A percentile compares a stretch with the other conserved stretches of the same genome.
These are phyloP conservation scores for Rhynchospora breviuscula DNA, from an alignment of 176 grass and related monocot species.

Conservation along the genomic window DNA sequence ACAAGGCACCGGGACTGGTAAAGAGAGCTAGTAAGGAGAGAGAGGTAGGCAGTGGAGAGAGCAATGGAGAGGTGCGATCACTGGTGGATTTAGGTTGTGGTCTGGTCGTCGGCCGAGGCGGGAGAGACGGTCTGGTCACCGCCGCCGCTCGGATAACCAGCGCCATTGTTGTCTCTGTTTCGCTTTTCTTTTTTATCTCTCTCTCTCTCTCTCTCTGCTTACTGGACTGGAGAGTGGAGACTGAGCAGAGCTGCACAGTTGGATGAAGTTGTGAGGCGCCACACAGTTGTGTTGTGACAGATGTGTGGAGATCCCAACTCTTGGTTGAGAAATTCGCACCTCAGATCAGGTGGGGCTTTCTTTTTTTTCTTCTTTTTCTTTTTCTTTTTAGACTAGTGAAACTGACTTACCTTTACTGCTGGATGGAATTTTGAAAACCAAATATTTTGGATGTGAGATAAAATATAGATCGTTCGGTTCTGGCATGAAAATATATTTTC, in stretches of 20 bases:
- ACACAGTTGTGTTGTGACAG: constrained; percentile 15
- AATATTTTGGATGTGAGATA: no score
- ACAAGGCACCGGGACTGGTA: constrained; percentile 20
- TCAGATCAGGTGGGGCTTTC: neutral
- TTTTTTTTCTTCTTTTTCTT: neutral
- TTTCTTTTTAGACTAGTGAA: neutral
- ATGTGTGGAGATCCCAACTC: neutral
- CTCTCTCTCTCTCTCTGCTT: neutral
- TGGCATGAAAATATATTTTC: no score
- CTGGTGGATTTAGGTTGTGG: neutral
- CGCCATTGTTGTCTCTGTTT: constrained; percentile 18
- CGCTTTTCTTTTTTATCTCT: neutral
- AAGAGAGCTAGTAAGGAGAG: constrained; percentile 4
- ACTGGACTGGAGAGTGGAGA: neutral
- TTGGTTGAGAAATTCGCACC: neutral
- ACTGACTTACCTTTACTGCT: neutral
- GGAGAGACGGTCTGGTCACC: constrained; percentile 8
- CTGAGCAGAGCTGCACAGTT: neutral
- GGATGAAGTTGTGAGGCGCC: neutral
- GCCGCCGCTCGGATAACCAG: constrained; percentile 34
- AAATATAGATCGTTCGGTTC: no score
- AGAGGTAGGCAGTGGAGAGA: neutral
- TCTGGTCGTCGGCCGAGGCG: constrained; percentile 13
- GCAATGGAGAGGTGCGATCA: neutral
- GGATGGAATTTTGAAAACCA: no score